Evolutionary conservation across 352 stramenopile genomes (phyloP).

Genomic region (Albugo laibachii): DNA sequence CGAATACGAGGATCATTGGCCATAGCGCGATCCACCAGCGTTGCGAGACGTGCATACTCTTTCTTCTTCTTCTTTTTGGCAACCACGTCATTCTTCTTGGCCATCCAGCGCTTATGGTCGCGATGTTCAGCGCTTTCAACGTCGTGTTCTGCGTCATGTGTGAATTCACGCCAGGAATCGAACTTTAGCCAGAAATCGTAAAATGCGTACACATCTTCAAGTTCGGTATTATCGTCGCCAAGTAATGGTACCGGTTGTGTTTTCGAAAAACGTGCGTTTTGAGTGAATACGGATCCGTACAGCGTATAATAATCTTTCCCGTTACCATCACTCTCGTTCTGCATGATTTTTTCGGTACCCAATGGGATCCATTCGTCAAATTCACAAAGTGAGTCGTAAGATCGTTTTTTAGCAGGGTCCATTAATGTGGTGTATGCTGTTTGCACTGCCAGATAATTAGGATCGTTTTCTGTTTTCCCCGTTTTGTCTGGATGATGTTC

Average conservation of each 20-base stretch:
- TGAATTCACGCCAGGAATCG: slow-evolving; percentile 71
- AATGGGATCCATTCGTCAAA: slow-evolving; percentile 68
- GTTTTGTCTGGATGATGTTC: slow-evolving; percentile 80
- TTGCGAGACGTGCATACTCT: slow-evolving; percentile 64
- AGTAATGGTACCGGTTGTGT: slow-evolving; percentile 54
- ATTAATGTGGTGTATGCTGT: slow-evolving; percentile 67
- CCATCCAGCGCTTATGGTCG: slow-evolving; percentile 77
- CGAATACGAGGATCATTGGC: slow-evolving; percentile 56
- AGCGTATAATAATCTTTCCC: slow-evolving; percentile 76
- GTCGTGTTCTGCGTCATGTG: slow-evolving; percentile 69
- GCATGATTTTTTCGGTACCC: slow-evolving; percentile 53
- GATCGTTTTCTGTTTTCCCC: slow-evolving; percentile 76
- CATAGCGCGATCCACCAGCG: slow-evolving; percentile 56
- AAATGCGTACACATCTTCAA: slow-evolving; percentile 57
- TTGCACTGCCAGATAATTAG: slow-evolving; percentile 75
- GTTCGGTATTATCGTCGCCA: slow-evolving; percentile 28
- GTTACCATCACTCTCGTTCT: slow-evolving; percentile 34
- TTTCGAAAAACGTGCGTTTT: slow-evolving; percentile 66
- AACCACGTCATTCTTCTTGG: slow-evolving; percentile 70
- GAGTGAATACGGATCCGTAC: slow-evolving; percentile 55
- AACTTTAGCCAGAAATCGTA: slow-evolving; percentile 86
- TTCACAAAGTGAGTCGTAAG: slow-evolving; percentile 73
- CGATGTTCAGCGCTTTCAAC: slow-evolving; percentile 67
- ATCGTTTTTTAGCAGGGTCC: slow-evolving; percentile 64
- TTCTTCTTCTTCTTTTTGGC: slow-evolving; percentile 82